These are phyloP conservation scores for Barnettozyma salicaria DNA, from an alignment of 805 yeast genomes.

Conservation along the genomic window DNA sequence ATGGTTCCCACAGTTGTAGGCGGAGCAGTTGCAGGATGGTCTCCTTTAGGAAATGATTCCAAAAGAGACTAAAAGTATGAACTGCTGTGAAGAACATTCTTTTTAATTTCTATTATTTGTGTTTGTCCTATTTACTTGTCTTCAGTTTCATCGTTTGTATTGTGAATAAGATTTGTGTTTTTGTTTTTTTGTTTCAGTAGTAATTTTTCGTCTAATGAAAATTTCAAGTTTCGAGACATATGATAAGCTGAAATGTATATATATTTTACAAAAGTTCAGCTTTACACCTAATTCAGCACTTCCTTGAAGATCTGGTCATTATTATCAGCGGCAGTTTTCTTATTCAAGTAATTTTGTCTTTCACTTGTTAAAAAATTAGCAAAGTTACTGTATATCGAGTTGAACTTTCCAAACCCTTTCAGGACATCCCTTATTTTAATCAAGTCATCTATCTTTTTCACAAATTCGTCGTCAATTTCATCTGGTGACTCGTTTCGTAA, in stretches of 20 bases:
- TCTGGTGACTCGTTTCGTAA: constrained; percentile 24
- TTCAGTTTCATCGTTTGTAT: no score
- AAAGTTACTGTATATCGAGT: constrained; percentile 44
- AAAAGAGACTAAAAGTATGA: background rate
- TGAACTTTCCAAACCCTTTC: constrained; percentile 44
- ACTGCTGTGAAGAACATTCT: no score
- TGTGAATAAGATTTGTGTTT: no score
- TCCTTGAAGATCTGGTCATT: constrained; percentile 20
- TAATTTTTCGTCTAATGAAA: no score
- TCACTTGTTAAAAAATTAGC: constrained; percentile 35
- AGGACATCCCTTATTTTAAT: constrained; percentile 47
- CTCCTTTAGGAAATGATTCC: constrained; percentile 16
- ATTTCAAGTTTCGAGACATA: no score
- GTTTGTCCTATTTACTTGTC: no score
- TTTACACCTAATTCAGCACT: constrained; percentile 5
- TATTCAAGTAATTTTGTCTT: constrained; percentile 30
- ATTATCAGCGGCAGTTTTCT: constrained; percentile 20
- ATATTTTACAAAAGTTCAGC: no score
- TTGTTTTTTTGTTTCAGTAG: no score
- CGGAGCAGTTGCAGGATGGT: constrained; percentile 54
- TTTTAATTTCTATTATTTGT: no score
- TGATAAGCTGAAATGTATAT: no score
- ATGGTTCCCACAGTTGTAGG: constrained; percentile 53
- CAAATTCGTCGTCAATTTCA: constrained; percentile 30
- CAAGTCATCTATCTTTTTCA: constrained; percentile 42